Percentiles rank a stretch among this genome's conserved stretches.
Evolutionary conservation across 208 protist species (phyloP).

Genomic region (Dictyostelium gargantuum): DNA sequence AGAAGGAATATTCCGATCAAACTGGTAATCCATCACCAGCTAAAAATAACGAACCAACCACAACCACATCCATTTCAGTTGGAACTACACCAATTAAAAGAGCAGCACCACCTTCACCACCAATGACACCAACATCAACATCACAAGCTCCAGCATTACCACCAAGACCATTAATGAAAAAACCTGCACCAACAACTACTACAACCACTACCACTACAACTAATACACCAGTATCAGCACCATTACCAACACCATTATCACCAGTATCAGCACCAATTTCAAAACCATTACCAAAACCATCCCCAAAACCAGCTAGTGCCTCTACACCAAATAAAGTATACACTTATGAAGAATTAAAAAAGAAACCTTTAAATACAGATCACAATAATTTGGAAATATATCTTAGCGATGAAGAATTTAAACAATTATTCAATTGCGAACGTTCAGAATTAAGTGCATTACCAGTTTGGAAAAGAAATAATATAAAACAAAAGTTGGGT

Average conservation of each 20-base stretch:
- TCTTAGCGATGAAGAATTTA: slow-evolving; percentile 52
- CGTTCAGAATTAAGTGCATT: slow-evolving; percentile 51
- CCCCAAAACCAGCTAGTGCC: background rate
- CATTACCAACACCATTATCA: background rate
- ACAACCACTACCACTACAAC: background rate
- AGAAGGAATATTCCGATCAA: slow-evolving; percentile 57
- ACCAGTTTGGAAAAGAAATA: slow-evolving; percentile 50
- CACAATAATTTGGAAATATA: slow-evolving; percentile 45
- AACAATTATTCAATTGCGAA: background rate
- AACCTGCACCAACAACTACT: background rate
- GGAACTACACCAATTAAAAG: background rate
- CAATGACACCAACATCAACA: background rate
- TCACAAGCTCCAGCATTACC: background rate
- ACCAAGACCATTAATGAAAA: slow-evolving; percentile 12
- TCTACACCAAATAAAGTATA: background rate
- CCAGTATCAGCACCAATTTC: background rate
- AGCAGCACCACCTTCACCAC: background rate
- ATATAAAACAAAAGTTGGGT: background rate
- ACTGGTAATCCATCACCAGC: background rate
- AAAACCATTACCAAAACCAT: background rate
- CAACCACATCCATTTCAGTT: background rate
- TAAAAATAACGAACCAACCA: background rate
- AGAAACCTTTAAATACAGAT: slow-evolving; percentile 23
- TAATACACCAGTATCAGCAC: background rate
- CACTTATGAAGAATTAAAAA: background rate